Evolutionary conservation across 257 asterid genomes (phyloP).

Genomic region (Penstemon davidsonii): DNA sequence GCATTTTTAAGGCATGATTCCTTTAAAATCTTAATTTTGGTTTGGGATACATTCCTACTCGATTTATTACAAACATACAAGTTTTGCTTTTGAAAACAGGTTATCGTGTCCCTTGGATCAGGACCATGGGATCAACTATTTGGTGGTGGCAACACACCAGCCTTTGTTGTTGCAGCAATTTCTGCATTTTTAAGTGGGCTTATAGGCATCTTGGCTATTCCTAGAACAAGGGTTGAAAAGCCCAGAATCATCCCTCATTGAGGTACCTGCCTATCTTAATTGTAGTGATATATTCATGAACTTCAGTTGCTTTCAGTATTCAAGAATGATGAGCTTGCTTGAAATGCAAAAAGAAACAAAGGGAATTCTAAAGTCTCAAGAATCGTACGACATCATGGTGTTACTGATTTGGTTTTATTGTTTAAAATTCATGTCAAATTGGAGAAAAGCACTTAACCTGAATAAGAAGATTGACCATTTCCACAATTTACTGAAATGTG

Average conservation of each 20-base stretch:
- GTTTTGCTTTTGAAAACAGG: slow-evolving; percentile 42
- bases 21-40: not conserved
- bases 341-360: not conserved
- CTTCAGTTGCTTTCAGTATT: slow-evolving; percentile 4
- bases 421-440: slow-evolving; percentile 2
- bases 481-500: too few species aligned
- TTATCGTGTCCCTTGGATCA: slow-evolving; percentile 73
- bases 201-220: slow-evolving; percentile 80
- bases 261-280: slow-evolving; percentile 40
- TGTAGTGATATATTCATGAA: slow-evolving; percentile 14
- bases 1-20: not conserved
- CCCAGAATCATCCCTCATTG: slow-evolving; percentile 50
- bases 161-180: slow-evolving; percentile 63
- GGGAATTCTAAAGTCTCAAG: not conserved
- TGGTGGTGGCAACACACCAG: slow-evolving; percentile 93
- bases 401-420: not conserved
- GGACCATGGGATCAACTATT: slow-evolving; percentile 76
- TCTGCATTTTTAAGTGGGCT: slow-evolving; percentile 65
- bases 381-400: not conserved
- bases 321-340: not conserved
- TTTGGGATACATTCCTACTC: not conserved
- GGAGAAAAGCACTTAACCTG: not conserved
- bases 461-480: not conserved
- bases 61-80: not conserved
- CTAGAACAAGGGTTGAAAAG: slow-evolving; percentile 68